Evolutionary conservation across 768 basidiomycete genomes (phyloP), one percentile per base, ranked within the genome.

Genomic region (Mycena galopus): DNA sequence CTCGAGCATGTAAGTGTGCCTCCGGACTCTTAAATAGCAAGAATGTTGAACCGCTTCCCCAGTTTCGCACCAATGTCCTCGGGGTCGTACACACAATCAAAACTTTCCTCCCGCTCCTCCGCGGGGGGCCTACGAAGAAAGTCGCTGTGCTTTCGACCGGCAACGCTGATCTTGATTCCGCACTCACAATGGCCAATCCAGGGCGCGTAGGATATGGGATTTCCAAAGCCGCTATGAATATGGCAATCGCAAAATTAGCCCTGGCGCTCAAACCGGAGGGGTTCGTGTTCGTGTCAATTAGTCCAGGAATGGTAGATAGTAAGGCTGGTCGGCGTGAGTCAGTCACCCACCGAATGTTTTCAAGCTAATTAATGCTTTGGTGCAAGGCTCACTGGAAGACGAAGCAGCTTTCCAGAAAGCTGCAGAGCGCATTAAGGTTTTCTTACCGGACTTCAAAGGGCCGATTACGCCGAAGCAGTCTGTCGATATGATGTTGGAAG

Each of bases 191-290:
- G 60, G 55, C 51, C 39, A 69, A 56, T n/a, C 53, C 60, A 23
- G 68, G 61, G 68, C 61, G 53, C n/a, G 53, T 57, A 47, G 68
- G 60, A 35, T 69, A 69, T 50, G 68, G 5, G 51, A 69, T 69
- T 63, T 69, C 68, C 37, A 69, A 69, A 57, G 68, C 68, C 37
- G 68, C 68, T 56, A 55, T 69, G 51, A 69, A 69, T 63, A 62
- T 69, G 68, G 60, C 60, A 42, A 50, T 69, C 35, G 68, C 68
- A 55, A 69, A 69, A 63, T 69, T 56, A 17, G 68, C 68, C 61
- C 37, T 63, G 51, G 61, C 60, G 23, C 68, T 62, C 68, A 69
- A 69, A 29, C 61, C 68, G 59, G 68, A 69, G 53, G 68, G 68
- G 42, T 69, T 69, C 55, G 68, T 63, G 37, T 63, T 69, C 60